Evolutionary conservation across 2,329 filamentous ascomycete genomes (phyloP).

Genomic region (Gnomoniopsis sp.): DNA sequence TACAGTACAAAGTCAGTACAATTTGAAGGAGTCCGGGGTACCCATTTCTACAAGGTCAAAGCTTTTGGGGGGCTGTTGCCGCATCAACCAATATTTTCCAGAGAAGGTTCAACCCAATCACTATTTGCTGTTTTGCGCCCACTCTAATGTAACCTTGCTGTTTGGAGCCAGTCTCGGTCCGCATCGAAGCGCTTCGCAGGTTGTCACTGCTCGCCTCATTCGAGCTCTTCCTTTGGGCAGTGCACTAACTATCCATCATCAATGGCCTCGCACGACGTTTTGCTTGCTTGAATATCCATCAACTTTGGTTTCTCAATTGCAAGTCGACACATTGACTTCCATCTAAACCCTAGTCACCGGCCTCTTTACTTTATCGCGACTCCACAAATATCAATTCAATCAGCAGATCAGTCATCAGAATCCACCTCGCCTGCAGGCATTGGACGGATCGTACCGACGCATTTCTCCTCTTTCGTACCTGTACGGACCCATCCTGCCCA

Average conservation of each 20-base stretch:
- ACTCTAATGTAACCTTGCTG: background rate
- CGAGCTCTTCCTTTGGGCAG: too few relatives aligned
- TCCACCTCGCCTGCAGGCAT: constrained; percentile 9
- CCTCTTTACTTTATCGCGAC: background rate
- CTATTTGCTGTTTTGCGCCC: background rate
- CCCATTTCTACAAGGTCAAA: too few relatives aligned
- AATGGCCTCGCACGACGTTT: too few relatives aligned
- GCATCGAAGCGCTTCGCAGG: too few relatives aligned
- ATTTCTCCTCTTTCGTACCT: background rate
- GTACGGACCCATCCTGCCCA: background rate
- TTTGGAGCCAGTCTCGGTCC: too few relatives aligned
- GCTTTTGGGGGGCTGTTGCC: background rate
- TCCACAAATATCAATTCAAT: constrained; percentile 5
- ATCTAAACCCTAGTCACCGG: background rate
- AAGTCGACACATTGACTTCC: background rate
- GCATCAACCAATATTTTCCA: background rate
- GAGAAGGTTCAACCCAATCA: background rate
- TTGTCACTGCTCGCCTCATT: too few relatives aligned
- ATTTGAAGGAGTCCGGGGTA: too few relatives aligned
- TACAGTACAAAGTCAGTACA: too few relatives aligned
- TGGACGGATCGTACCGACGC: constrained; percentile 7
- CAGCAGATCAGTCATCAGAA: background rate
- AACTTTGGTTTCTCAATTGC: background rate
- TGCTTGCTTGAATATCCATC: background rate
- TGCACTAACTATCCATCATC: too few relatives aligned